A percentile compares a stretch with the other conserved stretches of the same genome.
Evolutionary conservation across 2,329 filamentous ascomycete species (phyloP).

Genomic region (Pseudocercospora fijiensis): DNA sequence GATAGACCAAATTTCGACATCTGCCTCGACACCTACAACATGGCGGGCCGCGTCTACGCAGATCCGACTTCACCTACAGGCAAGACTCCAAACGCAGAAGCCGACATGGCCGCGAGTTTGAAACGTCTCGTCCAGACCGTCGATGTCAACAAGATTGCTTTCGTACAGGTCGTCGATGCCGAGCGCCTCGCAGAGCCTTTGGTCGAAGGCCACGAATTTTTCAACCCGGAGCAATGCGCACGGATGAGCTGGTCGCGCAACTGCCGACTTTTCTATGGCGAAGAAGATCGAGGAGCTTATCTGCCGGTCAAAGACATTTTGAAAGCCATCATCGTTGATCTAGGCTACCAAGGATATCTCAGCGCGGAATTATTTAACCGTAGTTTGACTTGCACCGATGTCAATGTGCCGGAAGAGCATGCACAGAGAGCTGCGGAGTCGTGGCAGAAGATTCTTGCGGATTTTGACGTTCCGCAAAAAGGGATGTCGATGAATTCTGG

Average conservation of each 20-base stretch:
- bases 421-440: slow-evolving; percentile 52
- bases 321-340: slow-evolving; percentile 59
- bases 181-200: slow-evolving; percentile 62
- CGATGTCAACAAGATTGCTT: slow-evolving; percentile 67
- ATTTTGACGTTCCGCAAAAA: slow-evolving; percentile 30
- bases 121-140: slow-evolving; percentile 55
- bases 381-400: slow-evolving; percentile 55
- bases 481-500: not conserved
- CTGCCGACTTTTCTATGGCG: slow-evolving; percentile 67
- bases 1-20: slow-evolving; percentile 71
- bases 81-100: slow-evolving; percentile 55
- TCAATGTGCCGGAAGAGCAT: slow-evolving; percentile 56
- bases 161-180: slow-evolving; percentile 74
- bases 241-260: slow-evolving; percentile 80
- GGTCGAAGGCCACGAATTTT: slow-evolving; percentile 56
- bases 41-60: slow-evolving; percentile 68
- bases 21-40: slow-evolving; percentile 77
- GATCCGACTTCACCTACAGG: slow-evolving; percentile 60
- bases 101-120: slow-evolving; percentile 56
- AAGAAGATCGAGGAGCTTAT: slow-evolving; percentile 63
- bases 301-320: slow-evolving; percentile 64
- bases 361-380: slow-evolving; percentile 70
- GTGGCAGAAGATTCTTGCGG: slow-evolving; percentile 52
- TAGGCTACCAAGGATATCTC: slow-evolving; percentile 68
- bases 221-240: slow-evolving; percentile 57